Evolutionary conservation across 2,329 filamentous ascomycete genomes (phyloP).

Genomic region (Penicillium sp.): DNA sequence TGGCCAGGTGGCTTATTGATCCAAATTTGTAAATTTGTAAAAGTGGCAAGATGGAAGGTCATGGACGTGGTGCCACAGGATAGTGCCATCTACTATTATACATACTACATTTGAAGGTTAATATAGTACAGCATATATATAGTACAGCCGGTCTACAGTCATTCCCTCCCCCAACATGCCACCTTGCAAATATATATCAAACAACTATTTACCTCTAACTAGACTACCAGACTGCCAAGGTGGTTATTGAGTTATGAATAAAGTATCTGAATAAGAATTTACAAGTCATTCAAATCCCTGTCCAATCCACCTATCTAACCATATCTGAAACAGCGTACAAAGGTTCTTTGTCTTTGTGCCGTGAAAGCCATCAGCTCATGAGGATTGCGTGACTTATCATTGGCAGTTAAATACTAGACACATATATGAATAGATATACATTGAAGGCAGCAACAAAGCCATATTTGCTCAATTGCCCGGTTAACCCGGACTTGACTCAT

Average conservation of each 20-base stretch:
- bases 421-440: background rate
- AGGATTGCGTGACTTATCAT: background rate
- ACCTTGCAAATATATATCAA: background rate
- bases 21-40: background rate
- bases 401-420: background rate
- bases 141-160: background rate
- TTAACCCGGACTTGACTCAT: background rate
- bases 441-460: background rate
- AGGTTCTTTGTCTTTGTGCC: background rate
- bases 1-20: background rate
- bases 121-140: background rate
- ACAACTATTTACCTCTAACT: background rate
- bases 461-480: background rate
- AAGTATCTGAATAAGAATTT: background rate
- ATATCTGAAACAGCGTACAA: background rate
- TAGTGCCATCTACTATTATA: background rate
- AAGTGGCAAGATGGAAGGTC: background rate
- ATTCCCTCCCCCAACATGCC: background rate
- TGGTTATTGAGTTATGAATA: background rate
- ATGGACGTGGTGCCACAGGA: background rate
- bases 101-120: background rate
- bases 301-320: background rate
- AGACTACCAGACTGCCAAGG: background rate
- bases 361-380: background rate
- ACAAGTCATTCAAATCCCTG: background rate